Evolutionary conservation across 495 filamentous ascomycete genomes (phyloP), one percentile per base, ranked within the genome.

Genomic region (Margaritispora aquatica): DNA sequence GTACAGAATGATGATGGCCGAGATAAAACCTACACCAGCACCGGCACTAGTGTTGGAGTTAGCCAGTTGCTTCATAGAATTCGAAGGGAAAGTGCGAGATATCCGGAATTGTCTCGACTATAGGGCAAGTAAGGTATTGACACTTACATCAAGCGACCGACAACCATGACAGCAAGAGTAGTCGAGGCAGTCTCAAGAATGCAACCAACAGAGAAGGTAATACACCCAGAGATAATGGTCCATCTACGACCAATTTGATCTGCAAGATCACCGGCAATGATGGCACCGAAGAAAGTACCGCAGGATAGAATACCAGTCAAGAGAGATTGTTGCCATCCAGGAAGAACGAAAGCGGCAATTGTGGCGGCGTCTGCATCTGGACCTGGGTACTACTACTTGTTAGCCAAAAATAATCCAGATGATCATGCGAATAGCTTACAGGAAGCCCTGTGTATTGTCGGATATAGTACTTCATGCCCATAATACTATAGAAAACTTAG

Each of bases 201-300:
- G 34, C 93, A 89, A 63, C 91, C 91, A 46, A 94, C 66, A 60
- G 77, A 82, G 74, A 93, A 95, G 34, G 92, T 81, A 23, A 77
- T 60, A 31, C 74, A 80, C 8, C 87, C 79, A 22, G 75, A 58
- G 58, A 94, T 85, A 61, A 96, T 80, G 46, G 77, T 88, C 48
- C 80, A 66, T 23, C 88, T 81, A 66, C 91, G 87, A 63, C 91
- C 91, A 22, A 95, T 77, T 29, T 73, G 69, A 68, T 96, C 91
- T 36, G 83, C 89, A 24, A 88, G 66, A 5, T 85, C 76, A 8
- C 86, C 86, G 15, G 90, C 87, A 19, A 70, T 68, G 10, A 96
- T 77, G 44, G 91, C 85, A 46, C 81, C 92, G 66, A 94, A 89
- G 77, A 95, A 95, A 11, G 92, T 96, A 57, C 92, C 92, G 5